Conservation (phyloP, 2,329 filamentous ascomycete species). For the Salinomyces thailandicus region DNA sequence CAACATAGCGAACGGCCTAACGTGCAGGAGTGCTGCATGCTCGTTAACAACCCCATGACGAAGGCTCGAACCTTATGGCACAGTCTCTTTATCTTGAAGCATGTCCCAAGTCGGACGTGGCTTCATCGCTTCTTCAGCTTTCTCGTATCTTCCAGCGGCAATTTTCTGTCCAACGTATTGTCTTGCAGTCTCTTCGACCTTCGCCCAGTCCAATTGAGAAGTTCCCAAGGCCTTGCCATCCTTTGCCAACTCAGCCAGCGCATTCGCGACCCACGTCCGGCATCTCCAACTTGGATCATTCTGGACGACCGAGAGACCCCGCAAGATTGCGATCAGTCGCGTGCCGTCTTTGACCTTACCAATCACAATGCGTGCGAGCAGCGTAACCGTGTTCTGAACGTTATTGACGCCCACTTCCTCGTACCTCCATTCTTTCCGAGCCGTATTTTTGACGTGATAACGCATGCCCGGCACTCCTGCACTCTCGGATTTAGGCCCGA, state of each 20-base stretch:
- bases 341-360: conserved; percentile 31
- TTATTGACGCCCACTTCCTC: background rate
- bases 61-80: no score
- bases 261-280: conserved; percentile 31
- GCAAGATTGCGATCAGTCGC: conserved; percentile 26
- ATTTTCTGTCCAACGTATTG: conserved; percentile 29
- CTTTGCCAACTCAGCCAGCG: conserved; percentile 23
- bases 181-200: conserved; percentile 27
- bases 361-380: conserved; percentile 30
- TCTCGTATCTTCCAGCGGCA: conserved; percentile 13
- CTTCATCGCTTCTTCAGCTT: conserved; percentile 7
- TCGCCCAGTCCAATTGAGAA: conserved; percentile 28
- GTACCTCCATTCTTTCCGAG: conserved; percentile 2
- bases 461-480: background rate
- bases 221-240: conserved; percentile 33
- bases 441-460: conserved; percentile 6
- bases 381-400: background rate
- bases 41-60: no score
- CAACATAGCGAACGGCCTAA: no score
- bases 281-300: conserved; percentile 31
- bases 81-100: conserved; percentile 5
- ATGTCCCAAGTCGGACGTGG: conserved; percentile 22
- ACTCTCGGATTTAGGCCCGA: conserved; percentile 4
- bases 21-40: no score
- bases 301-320: conserved; percentile 25